Evolutionary conservation across 495 filamentous ascomycete genomes (phyloP).

Genomic region (Corynascus novoguineensis): DNA sequence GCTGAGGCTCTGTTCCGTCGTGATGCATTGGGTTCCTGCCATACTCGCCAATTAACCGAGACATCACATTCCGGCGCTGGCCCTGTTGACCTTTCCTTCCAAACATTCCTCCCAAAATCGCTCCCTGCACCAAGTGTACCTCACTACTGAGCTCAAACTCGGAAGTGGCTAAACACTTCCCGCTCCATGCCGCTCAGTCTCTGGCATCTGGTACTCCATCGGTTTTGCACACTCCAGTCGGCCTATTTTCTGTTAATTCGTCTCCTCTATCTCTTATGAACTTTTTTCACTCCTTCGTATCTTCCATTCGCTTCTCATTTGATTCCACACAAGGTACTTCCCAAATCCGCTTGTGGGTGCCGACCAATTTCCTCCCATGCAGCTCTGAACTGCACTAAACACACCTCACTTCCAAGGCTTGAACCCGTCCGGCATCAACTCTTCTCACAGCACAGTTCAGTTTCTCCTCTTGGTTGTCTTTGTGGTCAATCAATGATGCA

Average conservation of each 20-base stretch:
- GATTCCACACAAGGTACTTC: background rate
- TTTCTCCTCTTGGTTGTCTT: conserved; percentile 2
- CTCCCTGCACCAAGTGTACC: background rate
- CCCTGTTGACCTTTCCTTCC: conserved; percentile 2
- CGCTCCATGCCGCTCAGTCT: background rate
- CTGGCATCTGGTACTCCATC: background rate
- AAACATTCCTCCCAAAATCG: background rate
- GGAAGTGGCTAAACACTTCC: background rate
- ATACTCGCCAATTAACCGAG: background rate
- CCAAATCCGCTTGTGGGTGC: conserved; percentile 1
- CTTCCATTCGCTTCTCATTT: background rate
- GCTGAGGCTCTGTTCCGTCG: background rate
- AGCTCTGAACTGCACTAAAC: background rate
- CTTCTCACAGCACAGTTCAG: background rate
- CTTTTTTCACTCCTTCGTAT: background rate
- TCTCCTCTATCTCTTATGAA: background rate
- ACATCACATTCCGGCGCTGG: conserved; percentile 4
- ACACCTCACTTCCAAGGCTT: background rate
- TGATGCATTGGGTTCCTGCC: background rate
- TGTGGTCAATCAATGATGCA: conserved; percentile 14
- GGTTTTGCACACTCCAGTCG: background rate
- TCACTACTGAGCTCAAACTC: background rate
- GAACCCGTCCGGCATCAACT: background rate
- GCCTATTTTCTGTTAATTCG: too few species aligned
- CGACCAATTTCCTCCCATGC: background rate